Evolutionary conservation across 176 grass and related monocot genomes (phyloP).

Genomic region (Rhynchospora breviuscula): DNA sequence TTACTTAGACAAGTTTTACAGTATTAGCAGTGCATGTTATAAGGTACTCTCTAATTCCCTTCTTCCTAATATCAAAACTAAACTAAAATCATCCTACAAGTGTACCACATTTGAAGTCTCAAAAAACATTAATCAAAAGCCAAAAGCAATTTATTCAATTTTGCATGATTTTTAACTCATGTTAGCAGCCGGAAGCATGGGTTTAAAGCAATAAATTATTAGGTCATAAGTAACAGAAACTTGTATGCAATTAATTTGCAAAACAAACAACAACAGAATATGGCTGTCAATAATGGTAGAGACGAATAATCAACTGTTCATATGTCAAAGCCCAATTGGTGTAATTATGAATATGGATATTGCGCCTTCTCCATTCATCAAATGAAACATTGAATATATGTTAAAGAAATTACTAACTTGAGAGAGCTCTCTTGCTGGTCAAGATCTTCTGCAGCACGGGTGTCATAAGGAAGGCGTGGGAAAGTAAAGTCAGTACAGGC

Average conservation of each 20-base stretch:
- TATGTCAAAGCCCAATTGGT: not conserved
- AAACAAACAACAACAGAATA: not conserved
- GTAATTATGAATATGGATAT: not conserved
- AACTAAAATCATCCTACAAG: not conserved
- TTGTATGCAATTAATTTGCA: not conserved
- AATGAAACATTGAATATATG: not conserved
- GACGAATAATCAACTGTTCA: not conserved
- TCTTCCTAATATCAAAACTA: not conserved
- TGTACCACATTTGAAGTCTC: not conserved
- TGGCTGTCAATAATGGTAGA: not conserved
- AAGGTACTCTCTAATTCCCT: not conserved
- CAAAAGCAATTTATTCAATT: not conserved
- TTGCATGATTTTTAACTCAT: not conserved
- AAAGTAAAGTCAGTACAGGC: conserved; percentile 71
- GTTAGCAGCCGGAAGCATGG: not conserved
- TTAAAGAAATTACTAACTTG: conserved; percentile 49
- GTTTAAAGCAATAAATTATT: not conserved
- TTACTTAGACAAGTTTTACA: not conserved
- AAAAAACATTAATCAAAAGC: not conserved
- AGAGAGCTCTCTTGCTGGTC: conserved; percentile 57
- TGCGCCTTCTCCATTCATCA: not conserved
- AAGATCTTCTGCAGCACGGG: conserved; percentile 40
- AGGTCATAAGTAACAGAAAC: not conserved
- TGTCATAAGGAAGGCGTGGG: conserved; percentile 39
- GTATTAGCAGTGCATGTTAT: not conserved